Conservation (phyloP, 2,329 filamentous ascomycete species). For the Ophiognomonia clavigignenti-juglandacearum region DNA sequence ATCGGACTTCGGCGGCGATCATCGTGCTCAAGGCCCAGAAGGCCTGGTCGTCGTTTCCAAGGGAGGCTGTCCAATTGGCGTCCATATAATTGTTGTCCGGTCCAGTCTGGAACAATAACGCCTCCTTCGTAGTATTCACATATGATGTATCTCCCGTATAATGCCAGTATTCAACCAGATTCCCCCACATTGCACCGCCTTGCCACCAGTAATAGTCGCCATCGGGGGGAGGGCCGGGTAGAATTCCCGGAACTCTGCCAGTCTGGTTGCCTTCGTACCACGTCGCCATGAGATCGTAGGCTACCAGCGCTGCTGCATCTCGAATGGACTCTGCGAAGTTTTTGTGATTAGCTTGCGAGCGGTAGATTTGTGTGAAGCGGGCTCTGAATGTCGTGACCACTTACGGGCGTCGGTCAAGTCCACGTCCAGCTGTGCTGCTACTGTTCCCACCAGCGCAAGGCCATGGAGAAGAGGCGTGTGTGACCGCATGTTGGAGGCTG, state of each 20-base stretch:
- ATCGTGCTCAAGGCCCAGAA: conserved; percentile 14
- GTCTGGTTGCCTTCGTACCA: conserved; percentile 23
- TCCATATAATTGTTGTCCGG: conserved; percentile 24
- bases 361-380: neutral
- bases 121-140: conserved; percentile 35
- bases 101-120: conserved; percentile 40
- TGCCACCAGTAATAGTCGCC: conserved; percentile 48
- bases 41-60: conserved; percentile 14
- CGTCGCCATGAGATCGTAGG: conserved; percentile 8
- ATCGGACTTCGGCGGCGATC: conserved; percentile 10
- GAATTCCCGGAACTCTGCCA: conserved; percentile 19
- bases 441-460: conserved; percentile 5
- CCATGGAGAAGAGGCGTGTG: neutral
- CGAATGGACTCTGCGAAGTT: conserved; percentile 7
- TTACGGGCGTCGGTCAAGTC: conserved; percentile 10
- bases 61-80: conserved; percentile 8
- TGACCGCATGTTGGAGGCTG: conserved; percentile 5
- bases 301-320: conserved; percentile 12
- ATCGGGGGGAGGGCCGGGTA: conserved; percentile 18
- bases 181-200: conserved; percentile 41
- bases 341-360: neutral
- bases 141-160: conserved; percentile 43
- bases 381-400: neutral
- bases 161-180: conserved; percentile 46
- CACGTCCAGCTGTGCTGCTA: conserved; percentile 7